Evolutionary conservation across 805 yeast genomes (phyloP).

Genomic region (Ogataea methanolica): DNA sequence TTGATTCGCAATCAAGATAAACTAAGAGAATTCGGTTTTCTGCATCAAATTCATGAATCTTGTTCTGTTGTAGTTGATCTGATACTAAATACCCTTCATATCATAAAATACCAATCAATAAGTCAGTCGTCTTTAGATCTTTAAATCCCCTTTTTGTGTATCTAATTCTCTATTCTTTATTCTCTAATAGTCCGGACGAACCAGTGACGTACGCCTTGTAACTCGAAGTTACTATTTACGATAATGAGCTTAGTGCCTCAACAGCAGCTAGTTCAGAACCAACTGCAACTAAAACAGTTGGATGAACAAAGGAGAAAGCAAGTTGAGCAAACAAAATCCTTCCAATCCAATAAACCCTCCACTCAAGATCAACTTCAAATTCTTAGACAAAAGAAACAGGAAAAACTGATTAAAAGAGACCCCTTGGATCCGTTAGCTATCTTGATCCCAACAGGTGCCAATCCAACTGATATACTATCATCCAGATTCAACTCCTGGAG

Average conservation of each 20-base stretch:
- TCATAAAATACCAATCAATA: no score
- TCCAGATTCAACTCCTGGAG: constrained; percentile 86
- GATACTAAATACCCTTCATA: no score
- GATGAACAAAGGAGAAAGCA: constrained; percentile 39
- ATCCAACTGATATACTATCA: constrained; percentile 86
- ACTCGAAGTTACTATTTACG: no score
- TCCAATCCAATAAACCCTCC: constrained; percentile 30
- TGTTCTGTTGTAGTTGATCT: no score
- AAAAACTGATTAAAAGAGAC: constrained; percentile 27
- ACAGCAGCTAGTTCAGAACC: constrained; percentile 42
- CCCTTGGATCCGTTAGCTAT: constrained; percentile 46
- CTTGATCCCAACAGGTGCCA: constrained; percentile 53
- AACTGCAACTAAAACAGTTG: constrained; percentile 41
- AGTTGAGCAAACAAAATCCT: constrained; percentile 39
- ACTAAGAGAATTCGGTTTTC: no score
- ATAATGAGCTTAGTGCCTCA: constrained; percentile 33
- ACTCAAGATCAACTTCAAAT: constrained; percentile 24
- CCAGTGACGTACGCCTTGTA: no score
- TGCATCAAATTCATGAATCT: no score
- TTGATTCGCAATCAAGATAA: no score
- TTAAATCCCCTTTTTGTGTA: no score
- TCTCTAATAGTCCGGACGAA: no score
- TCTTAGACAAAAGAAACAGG: constrained; percentile 17
- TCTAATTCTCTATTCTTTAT: no score
- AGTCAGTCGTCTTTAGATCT: no score